Conservation (phyloP, 352 stramenopile species). For the Nannochloropsis limnetica region DNA sequence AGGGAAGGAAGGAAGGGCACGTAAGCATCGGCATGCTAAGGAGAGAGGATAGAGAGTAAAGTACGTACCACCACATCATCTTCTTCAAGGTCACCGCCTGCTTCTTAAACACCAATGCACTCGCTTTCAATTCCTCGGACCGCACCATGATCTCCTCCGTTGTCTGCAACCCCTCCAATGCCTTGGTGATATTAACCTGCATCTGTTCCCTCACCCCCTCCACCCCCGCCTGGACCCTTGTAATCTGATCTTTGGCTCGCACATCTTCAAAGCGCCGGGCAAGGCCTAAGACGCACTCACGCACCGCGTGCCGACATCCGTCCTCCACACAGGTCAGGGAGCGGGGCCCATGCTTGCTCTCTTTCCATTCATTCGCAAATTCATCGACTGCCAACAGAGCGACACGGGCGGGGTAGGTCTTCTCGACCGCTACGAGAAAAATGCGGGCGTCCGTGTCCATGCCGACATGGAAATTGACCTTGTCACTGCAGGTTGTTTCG, state of each 20-base stretch:
- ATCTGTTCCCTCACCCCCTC: constrained; percentile 9
- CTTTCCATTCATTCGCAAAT: constrained; percentile 10
- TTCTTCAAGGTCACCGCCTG: constrained; percentile 31
- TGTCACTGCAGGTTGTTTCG: constrained; percentile 11
- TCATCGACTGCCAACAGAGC: constrained; percentile 21
- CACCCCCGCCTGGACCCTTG: constrained; percentile 6
- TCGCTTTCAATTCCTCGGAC: background rate
- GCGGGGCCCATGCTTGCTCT: background rate
- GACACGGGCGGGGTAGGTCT: background rate
- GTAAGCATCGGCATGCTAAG: background rate
- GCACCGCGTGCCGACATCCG: background rate
- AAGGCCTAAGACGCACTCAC: background rate
- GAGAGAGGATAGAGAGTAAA: background rate
- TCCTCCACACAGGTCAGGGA: constrained; percentile 21
- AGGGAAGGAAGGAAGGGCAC: background rate
- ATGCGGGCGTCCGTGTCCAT: background rate
- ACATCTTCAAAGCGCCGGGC: constrained; percentile 2
- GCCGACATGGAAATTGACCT: background rate
- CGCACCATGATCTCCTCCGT: constrained; percentile 33
- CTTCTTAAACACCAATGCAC: constrained; percentile 5
- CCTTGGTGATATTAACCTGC: constrained; percentile 16
- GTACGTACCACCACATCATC: constrained; percentile 26
- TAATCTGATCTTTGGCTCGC: background rate
- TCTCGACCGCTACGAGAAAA: background rate
- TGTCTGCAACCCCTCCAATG: background rate